phyloP scores from a whole-genome alignment of 2,329 filamentous ascomycete genomes.

The Xylariales sp. region DNA sequence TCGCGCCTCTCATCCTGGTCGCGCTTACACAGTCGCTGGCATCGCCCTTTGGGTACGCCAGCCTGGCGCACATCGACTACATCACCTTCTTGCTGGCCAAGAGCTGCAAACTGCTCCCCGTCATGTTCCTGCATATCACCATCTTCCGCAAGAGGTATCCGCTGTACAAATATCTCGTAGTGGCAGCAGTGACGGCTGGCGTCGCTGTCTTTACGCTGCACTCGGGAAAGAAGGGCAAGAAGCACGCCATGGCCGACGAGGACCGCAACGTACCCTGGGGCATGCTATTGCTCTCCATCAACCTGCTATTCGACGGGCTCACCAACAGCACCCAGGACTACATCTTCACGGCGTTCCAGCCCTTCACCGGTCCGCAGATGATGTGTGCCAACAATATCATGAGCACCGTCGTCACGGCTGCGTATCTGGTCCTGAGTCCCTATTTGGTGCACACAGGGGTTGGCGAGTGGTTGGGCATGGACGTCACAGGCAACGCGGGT shows the following conservation, averaged over 20 bases:
- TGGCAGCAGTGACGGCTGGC: conserved; percentile 82
- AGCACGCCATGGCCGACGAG: conserved; percentile 31
- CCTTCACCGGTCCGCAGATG: conserved; percentile 93
- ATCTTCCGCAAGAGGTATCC: conserved; percentile 87
- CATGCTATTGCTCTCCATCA: conserved; percentile 76
- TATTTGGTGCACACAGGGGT: conserved; percentile 67
- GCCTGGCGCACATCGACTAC: conserved; percentile 91
- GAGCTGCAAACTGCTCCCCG: conserved; percentile 96
- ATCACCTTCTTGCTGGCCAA: conserved; percentile 97
- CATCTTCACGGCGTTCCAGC: conserved; percentile 75
- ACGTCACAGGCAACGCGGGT: conserved; percentile 59
- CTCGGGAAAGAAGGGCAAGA: conserved; percentile 49
- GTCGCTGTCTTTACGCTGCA: conserved; percentile 95
- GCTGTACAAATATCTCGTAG: conserved; percentile 93
- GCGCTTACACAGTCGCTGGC: conserved; percentile 84
- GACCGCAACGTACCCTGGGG: conserved; percentile 69
- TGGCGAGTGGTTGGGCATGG: conserved; percentile 62
- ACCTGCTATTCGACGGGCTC: conserved; percentile 90
- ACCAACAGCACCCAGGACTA: conserved; percentile 97
- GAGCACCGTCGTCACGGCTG: conserved; percentile 68
- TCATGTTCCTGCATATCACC: conserved; percentile 94
- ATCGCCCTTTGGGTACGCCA: conserved; percentile 93
- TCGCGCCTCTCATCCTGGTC: conserved; percentile 76
- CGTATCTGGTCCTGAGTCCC: conserved; percentile 74
- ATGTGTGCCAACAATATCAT: conserved; percentile 98